phyloP scores from a whole-genome alignment of 1,284 basidiomycete species.

The Marasmius tenuissimus region DNA sequence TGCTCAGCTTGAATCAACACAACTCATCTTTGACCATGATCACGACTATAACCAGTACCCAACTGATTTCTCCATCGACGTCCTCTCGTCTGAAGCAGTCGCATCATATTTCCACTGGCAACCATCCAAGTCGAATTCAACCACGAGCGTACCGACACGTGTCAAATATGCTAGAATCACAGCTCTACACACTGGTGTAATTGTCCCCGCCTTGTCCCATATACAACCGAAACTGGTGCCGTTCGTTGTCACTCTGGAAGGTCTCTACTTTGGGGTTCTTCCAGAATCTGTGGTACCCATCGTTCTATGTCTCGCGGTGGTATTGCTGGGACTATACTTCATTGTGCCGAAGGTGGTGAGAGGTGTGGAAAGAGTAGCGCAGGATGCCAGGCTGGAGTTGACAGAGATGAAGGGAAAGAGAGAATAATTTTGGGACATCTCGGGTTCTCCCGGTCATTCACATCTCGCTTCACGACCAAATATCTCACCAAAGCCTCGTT shows the following conservation, averaged over 20 bases:
- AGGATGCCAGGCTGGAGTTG: conserved; percentile 33
- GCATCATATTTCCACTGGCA: conserved; percentile 13
- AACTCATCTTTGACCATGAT: conserved; percentile 18
- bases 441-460: background rate
- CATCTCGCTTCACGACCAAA: background rate
- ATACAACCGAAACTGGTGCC: conserved; percentile 32
- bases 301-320: conserved; percentile 30
- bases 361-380: conserved; percentile 32
- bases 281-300: conserved; percentile 55
- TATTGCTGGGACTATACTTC: conserved; percentile 21
- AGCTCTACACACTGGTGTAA: conserved; percentile 49
- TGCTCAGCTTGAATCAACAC: background rate
- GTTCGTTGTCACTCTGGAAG: conserved; percentile 57
- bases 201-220: conserved; percentile 14
- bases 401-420: background rate
- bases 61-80: conserved; percentile 40
- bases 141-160: conserved; percentile 28
- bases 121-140: conserved; percentile 5
- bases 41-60: conserved; percentile 34
- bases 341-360: conserved; percentile 28
- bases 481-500: background rate
- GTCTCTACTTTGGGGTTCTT: conserved; percentile 54
- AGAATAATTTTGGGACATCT: background rate
- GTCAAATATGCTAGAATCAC: conserved; percentile 55
- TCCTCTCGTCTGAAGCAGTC: conserved; percentile 33